Evolutionary conservation across 306 rosid species (phyloP).

Genomic region (Cicer judaicum): DNA sequence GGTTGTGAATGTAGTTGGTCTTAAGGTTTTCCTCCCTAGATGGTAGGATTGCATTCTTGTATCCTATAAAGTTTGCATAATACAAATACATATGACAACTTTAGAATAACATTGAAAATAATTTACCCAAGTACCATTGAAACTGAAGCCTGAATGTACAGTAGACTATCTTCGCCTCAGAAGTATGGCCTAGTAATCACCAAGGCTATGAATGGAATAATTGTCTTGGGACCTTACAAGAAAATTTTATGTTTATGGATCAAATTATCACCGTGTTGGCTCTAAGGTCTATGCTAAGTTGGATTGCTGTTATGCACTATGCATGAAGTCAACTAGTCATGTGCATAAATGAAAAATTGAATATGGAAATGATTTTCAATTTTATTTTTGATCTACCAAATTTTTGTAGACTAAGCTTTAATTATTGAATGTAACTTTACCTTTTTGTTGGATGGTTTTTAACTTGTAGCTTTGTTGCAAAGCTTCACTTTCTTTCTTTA

Average conservation of each 20-base stretch:
- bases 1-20: too few relatives aligned
- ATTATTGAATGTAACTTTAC: conserved; percentile 23
- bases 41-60: too few relatives aligned
- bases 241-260: background rate
- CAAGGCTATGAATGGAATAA: conserved; percentile 12
- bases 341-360: background rate
- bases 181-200: conserved; percentile 14
- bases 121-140: conserved; percentile 9
- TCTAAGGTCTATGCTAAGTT: background rate
- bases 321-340: conserved; percentile 23
- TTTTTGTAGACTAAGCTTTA: conserved; percentile 15
- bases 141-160: background rate
- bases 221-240: background rate
- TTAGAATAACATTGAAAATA: background rate
- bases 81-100: background rate
- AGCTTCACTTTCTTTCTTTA: conserved; percentile 26
- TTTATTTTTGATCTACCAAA: conserved; percentile 13
- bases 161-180: conserved; percentile 3
- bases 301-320: background rate
- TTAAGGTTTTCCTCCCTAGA: too few relatives aligned
- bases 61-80: background rate
- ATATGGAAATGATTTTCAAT: background rate
- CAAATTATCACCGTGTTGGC: background rate
- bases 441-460: conserved; percentile 13
- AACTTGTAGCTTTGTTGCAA: conserved; percentile 30